Conservation (phyloP, 225 moss, liverwort and hornwort genomes). For the Pseudoscleropodium purum region DNA sequence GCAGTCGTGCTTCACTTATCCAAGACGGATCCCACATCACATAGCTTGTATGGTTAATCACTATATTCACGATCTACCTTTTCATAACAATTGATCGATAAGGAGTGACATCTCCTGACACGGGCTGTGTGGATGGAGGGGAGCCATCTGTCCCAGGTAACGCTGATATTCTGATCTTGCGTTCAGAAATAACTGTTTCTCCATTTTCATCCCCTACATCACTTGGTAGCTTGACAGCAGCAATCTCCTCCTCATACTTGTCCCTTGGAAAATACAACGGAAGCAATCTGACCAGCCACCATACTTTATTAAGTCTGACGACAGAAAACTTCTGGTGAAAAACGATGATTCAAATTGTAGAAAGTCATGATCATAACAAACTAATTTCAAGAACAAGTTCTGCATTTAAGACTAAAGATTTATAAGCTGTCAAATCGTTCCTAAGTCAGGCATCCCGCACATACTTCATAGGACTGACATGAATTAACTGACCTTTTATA, state of each 20-base stretch:
- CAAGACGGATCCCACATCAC: background rate
- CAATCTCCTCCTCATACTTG: slow-evolving; percentile 78
- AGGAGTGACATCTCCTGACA: slow-evolving; percentile 38
- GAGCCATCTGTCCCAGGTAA: slow-evolving; percentile 55
- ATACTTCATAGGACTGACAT: background rate
- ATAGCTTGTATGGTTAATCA: background rate
- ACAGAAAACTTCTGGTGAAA: background rate
- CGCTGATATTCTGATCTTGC: slow-evolving; percentile 98
- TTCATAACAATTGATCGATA: slow-evolving; percentile 32
- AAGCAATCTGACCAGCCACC: slow-evolving; percentile 57
- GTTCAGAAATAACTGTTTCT: slow-evolving; percentile 86
- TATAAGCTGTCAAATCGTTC: background rate
- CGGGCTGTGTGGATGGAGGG: slow-evolving; percentile 25
- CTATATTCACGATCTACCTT: slow-evolving; percentile 27
- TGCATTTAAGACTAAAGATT: background rate
- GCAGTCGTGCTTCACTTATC: background rate
- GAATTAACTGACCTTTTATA: slow-evolving; percentile 66
- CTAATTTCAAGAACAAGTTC: background rate
- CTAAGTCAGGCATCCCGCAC: background rate
- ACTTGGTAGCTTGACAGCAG: slow-evolving; percentile 65
- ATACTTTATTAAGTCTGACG: background rate
- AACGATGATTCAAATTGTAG: background rate
- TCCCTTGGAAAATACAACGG: slow-evolving; percentile 95
- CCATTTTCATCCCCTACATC: slow-evolving; percentile 99
- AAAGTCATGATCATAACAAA: background rate